Base-by-base conservation (phyloP, 345 rosid species). In the Noccaea caerulescens region DNA sequence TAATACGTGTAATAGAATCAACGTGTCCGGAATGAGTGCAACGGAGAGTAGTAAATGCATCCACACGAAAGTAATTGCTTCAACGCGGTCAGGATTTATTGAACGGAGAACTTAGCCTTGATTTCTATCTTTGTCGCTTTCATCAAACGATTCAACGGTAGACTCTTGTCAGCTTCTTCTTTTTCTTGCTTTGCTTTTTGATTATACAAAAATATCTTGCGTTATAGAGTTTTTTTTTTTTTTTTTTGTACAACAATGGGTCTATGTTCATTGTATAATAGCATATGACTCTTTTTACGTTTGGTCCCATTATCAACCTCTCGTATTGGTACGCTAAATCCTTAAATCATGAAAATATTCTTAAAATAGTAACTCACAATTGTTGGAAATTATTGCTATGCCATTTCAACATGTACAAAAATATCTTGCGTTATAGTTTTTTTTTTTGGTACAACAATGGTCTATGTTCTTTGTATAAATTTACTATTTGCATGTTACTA, bases 401-500 rank as follows among this genome's bases (percentile, higher is more conserved):
- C 18, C 10, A 39, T 38, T 13, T 44, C 14, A 45, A 43, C 23
- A 61, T 8, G 23, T 20, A 20, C 27, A 46, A 34, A 42, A 44
- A 20, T 44, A 9, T 32, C 8, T 68, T 42, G 6, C 32, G 23
- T 20, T 18, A 16, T 8, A 33, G 9, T 30, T 16, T 55, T 12
- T 36, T 51, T 20, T 20, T 20, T 20, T 20, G 23, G 23, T 20
- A 16, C 6, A 68, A 45, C 36, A 34, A 9, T 69, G 30, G 20
- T 10, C 32, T 34, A 8, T 45, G 38, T 36, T 34, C 25, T 36
- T 36, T 44, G 37, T 5, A 20, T 45, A 10, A 57, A 57, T 14
- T 36, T 25, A 46, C 50, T 69, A 59, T 49, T 12, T 70, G 67
- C 65, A 58, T 69, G 73, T 69, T 57, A 57, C 45, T 56, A 34